Evolutionary conservation across 495 filamentous ascomycete genomes (phyloP).

Genomic region (Viridothelium virens): DNA sequence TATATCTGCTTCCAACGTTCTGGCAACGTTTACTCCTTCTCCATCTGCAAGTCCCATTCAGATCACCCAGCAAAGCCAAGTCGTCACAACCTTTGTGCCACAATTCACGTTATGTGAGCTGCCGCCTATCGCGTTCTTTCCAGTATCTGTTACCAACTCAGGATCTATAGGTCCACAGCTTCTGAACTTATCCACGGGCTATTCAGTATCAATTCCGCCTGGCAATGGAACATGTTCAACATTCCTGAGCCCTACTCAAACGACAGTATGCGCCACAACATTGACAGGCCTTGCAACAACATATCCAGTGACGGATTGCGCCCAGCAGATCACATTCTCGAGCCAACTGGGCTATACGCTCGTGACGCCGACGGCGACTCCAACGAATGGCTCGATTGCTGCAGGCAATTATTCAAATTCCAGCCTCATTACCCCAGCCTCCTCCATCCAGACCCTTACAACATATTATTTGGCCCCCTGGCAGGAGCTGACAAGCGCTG

Average conservation of each 20-base stretch:
- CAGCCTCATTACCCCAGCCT: conserved; percentile 26
- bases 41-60: conserved; percentile 29
- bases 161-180: conserved; percentile 13
- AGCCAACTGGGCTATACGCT: conserved; percentile 30
- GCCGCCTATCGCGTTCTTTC: conserved; percentile 21
- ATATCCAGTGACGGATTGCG: conserved; percentile 29
- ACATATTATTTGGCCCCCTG: conserved; percentile 34
- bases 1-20: not conserved
- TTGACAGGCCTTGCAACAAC: conserved; percentile 27
- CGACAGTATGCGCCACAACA: conserved; percentile 32
- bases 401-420: conserved; percentile 11
- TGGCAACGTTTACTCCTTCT: conserved; percentile 27
- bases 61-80: conserved; percentile 32
- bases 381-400: not conserved
- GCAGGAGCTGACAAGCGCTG: conserved; percentile 27
- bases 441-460: conserved; percentile 25
- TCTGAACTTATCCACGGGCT: conserved; percentile 13
- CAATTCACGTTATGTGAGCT: conserved; percentile 33
- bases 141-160: conserved; percentile 16
- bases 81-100: conserved; percentile 30
- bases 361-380: conserved; percentile 24
- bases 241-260: conserved; percentile 24
- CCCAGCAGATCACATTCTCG: conserved; percentile 34
- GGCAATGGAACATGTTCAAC: conserved; percentile 26
- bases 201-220: conserved; percentile 17